A percentile compares a stretch with the other conserved stretches of the same genome.
Conservation (phyloP, 1,284 basidiomycete species). For the Phaffia rhodozyma region DNA sequence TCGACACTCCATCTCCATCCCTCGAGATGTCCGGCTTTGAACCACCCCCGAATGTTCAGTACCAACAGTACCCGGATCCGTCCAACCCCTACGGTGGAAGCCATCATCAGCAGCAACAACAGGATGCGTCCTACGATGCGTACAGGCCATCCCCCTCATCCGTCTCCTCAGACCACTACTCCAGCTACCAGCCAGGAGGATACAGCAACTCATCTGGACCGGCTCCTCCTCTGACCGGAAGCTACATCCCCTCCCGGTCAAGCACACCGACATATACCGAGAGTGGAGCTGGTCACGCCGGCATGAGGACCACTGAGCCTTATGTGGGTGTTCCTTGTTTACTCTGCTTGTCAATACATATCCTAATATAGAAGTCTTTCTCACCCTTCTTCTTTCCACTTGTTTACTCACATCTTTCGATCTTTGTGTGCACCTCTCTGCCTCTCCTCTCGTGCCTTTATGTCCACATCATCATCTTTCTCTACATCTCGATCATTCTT, state of each 20-base stretch:
- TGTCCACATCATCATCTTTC: conserved; percentile 26
- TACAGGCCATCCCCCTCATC: background rate
- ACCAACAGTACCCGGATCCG: conserved; percentile 13
- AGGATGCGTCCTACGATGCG: background rate
- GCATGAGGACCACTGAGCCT: conserved; percentile 41
- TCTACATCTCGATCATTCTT: conserved; percentile 12
- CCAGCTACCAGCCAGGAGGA: background rate
- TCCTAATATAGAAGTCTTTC: too few relatives aligned
- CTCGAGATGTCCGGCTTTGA: conserved; percentile 8
- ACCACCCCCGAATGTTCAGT: conserved; percentile 9
- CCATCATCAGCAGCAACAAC: background rate
- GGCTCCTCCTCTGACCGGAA: conserved; percentile 2
- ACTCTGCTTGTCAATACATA: too few relatives aligned
- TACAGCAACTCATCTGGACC: conserved; percentile 1
- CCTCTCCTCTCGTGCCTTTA: background rate
- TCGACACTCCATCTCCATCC: background rate
- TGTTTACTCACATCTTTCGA: conserved; percentile 40
- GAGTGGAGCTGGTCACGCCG: conserved; percentile 49
- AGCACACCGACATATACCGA: conserved; percentile 37
- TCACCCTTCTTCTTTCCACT: conserved; percentile 37
- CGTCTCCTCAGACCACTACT: conserved; percentile 4
- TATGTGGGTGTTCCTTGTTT: conserved; percentile 42
- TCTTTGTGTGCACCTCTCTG: background rate
- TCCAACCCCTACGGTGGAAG: conserved; percentile 12
- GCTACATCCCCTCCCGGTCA: conserved; percentile 33